Percentiles rank a stretch among this genome's conserved stretches.
Evolutionary conservation across 176 grass and related monocot species (phyloP).

Genomic region (Musa schizocarpa): DNA sequence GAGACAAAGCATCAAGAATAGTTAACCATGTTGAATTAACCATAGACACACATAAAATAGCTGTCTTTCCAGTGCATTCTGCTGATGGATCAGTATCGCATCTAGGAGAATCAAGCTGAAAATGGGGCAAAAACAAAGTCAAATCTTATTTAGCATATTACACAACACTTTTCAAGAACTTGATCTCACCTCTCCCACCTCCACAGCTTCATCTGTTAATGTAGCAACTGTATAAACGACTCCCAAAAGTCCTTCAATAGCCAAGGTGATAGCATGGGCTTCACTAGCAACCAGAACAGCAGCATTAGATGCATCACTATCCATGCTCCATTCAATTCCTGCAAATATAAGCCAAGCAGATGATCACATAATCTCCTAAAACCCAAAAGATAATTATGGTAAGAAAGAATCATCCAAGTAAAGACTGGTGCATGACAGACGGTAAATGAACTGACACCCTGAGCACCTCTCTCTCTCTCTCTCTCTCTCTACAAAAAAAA

Average conservation of each 20-base stretch:
- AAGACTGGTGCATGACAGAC: background rate
- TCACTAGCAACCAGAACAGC: slow-evolving; percentile 98
- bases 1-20: slow-evolving; percentile 93
- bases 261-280: slow-evolving; percentile 94
- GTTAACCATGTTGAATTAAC: slow-evolving; percentile 94
- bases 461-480: too few relatives aligned
- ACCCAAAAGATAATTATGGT: background rate
- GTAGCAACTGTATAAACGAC: slow-evolving; percentile 96
- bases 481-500: too few relatives aligned
- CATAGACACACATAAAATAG: slow-evolving; percentile 68
- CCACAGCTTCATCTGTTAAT: slow-evolving; percentile 93
- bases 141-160: slow-evolving; percentile 10
- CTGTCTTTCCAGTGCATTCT: slow-evolving; percentile 62
- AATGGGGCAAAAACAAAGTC: slow-evolving; percentile 28
- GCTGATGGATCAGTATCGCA: slow-evolving; percentile 43
- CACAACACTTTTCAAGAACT: background rate
- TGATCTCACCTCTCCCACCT: slow-evolving; percentile 74
- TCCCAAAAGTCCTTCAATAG: slow-evolving; percentile 90
- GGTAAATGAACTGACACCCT: too few relatives aligned
- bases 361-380: background rate
- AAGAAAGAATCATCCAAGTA: background rate
- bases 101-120: slow-evolving; percentile 87
- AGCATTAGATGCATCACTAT: slow-evolving; percentile 88
- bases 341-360: background rate
- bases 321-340: slow-evolving; percentile 99